These are phyloP conservation scores for Diplocarpon rosae DNA, from an alignment of 2,329 filamentous ascomycete species.

Conservation along the genomic window DNA sequence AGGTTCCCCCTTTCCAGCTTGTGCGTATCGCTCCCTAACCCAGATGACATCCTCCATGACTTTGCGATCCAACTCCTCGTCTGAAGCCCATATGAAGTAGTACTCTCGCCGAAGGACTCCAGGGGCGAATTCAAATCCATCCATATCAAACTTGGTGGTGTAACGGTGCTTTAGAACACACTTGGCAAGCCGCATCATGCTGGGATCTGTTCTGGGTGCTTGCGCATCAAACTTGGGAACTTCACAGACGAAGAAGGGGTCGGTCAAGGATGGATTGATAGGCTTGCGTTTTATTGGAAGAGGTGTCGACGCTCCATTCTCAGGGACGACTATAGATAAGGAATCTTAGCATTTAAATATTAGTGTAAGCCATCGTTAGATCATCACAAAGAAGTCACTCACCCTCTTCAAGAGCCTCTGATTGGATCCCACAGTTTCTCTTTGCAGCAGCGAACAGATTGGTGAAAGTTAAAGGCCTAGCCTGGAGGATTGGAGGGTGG, in stretches of 20 bases:
- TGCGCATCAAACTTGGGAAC: slow-evolving; percentile 6
- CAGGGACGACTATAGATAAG: too few species aligned
- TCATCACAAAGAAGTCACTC: background rate
- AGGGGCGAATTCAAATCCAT: background rate
- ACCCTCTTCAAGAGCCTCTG: background rate
- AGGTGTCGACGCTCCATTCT: too few species aligned
- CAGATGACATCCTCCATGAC: slow-evolving; percentile 14
- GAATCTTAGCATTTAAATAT: too few species aligned
- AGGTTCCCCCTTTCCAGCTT: slow-evolving; percentile 8
- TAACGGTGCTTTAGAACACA: slow-evolving; percentile 5
- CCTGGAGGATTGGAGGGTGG: slow-evolving; percentile 3
- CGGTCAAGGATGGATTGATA: background rate
- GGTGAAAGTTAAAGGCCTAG: slow-evolving; percentile 6
- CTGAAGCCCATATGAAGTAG: slow-evolving; percentile 8
- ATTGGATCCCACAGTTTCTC: background rate
- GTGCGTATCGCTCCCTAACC: slow-evolving; percentile 9
- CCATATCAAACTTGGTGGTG: slow-evolving; percentile 5
- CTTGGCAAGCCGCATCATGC: slow-evolving; percentile 1
- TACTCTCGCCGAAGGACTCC: slow-evolving; percentile 1
- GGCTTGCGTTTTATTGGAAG: slow-evolving; percentile 4
- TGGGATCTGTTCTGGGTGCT: background rate
- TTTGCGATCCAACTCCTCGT: slow-evolving; percentile 9
- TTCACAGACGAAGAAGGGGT: background rate
- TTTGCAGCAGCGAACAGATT: slow-evolving; percentile 1
- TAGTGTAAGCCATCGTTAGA: background rate